These are phyloP conservation scores for Dillenia turbinata DNA, from an alignment of 164 flowering plant genomes.

Conservation along the genomic window DNA sequence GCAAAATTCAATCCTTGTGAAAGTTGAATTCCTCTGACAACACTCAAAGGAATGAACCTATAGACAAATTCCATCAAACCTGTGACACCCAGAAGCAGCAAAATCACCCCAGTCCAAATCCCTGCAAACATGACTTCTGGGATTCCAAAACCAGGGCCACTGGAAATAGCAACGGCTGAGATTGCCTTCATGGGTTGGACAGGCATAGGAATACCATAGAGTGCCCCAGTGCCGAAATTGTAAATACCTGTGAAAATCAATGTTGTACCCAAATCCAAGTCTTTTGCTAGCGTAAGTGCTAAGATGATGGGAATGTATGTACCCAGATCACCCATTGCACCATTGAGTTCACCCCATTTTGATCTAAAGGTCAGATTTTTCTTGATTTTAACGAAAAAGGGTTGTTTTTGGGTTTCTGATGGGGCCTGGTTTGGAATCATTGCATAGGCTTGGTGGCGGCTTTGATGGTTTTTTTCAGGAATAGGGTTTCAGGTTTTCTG, in stretches of 20 bases:
- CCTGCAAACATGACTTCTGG: conserved; percentile 93
- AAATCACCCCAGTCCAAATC: conserved; percentile 48
- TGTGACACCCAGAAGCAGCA: conserved; percentile 59
- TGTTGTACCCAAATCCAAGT: conserved; percentile 70
- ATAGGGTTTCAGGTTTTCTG: no score
- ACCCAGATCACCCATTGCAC: conserved; percentile 92
- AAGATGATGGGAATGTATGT: conserved; percentile 82
- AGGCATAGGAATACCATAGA: conserved; percentile 95
- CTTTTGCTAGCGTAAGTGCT: conserved; percentile 66
- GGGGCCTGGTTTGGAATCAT: background rate
- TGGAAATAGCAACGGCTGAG: conserved; percentile 74
- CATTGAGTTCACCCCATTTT: conserved; percentile 73
- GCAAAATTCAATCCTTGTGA: conserved; percentile 90
- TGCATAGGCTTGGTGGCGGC: no score
- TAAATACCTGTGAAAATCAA: conserved; percentile 77
- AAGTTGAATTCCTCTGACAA: conserved; percentile 88
- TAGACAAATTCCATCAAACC: conserved; percentile 71
- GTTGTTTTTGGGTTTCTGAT: background rate
- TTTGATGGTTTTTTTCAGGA: no score
- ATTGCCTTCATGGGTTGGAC: conserved; percentile 97
- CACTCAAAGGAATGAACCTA: conserved; percentile 59
- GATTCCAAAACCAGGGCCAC: conserved; percentile 36
- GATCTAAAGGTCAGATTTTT: conserved; percentile 49
- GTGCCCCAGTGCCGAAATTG: conserved; percentile 66
- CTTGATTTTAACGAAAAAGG: conserved; percentile 18